A percentile compares a stretch with the other conserved stretches of the same genome.
Conservation (phyloP, 805 yeast genomes). For the Suhomyces kilbournensis region DNA sequence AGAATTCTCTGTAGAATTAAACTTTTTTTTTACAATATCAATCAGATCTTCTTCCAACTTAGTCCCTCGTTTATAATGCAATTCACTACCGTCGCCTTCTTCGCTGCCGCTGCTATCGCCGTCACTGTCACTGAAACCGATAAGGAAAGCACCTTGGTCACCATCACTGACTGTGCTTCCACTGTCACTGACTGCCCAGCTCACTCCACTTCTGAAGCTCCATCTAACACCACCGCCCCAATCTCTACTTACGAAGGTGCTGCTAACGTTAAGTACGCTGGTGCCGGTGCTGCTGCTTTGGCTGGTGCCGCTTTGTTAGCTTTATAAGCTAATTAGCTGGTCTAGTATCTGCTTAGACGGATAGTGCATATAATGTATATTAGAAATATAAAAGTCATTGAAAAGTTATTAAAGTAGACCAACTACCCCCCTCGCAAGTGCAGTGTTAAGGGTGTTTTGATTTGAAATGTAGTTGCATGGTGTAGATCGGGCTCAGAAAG, state of each 20-base stretch:
- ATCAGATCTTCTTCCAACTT: slow-evolving; percentile 8
- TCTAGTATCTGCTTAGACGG: neutral
- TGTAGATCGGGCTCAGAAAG: no score
- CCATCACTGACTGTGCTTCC: slow-evolving; percentile 46
- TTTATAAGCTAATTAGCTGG: slow-evolving; percentile 11
- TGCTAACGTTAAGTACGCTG: slow-evolving; percentile 30
- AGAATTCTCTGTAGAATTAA: neutral
- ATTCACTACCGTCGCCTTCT: slow-evolving; percentile 38
- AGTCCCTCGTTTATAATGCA: slow-evolving; percentile 30
- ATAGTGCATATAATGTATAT: slow-evolving; percentile 4
- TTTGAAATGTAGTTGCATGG: no score
- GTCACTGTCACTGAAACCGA: slow-evolving; percentile 37
- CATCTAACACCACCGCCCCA: slow-evolving; percentile 24
- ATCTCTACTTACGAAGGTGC: slow-evolving; percentile 37
- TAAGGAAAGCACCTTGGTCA: slow-evolving; percentile 38
- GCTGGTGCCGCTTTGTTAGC: slow-evolving; percentile 48
- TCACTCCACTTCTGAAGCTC: slow-evolving; percentile 13
- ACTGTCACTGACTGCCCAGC: slow-evolving; percentile 51
- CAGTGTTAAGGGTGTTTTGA: no score
- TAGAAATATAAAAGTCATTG: slow-evolving; percentile 4
- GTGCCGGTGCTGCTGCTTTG: slow-evolving; percentile 47
- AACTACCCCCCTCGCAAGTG: no score
- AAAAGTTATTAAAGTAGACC: neutral
- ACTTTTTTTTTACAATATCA: slow-evolving; percentile 6
- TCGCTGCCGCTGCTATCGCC: slow-evolving; percentile 30